Conservation (phyloP, 148 eudicot species). For the Fallopia convolvulus region DNA sequence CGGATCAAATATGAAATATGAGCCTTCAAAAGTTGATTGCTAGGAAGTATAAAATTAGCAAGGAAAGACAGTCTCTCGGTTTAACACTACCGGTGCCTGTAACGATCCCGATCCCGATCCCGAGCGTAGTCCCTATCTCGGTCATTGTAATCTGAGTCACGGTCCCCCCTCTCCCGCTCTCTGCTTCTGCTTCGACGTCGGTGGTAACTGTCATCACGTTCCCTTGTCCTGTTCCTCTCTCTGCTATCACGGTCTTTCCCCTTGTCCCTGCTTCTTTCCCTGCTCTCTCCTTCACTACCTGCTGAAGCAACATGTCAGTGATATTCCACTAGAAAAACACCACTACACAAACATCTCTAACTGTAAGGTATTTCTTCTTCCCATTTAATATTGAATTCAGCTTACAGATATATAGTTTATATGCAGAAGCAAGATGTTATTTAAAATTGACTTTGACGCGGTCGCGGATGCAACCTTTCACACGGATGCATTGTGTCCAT, state of each 20-base stretch:
- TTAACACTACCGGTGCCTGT: constrained; percentile 9
- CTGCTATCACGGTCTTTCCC: constrained; percentile 42
- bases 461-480: neutral
- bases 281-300: constrained; percentile 50
- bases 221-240: constrained; percentile 37
- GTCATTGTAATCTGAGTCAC: constrained; percentile 27
- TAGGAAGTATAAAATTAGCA: neutral
- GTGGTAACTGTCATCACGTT: constrained; percentile 30
- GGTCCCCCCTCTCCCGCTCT: constrained; percentile 50
- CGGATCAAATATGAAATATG: neutral
- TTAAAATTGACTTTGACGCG: neutral
- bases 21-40: neutral
- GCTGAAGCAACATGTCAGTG: constrained; percentile 20
- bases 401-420: neutral
- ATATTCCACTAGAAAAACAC: neutral
- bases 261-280: constrained; percentile 51
- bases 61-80: neutral
- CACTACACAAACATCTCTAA: neutral
- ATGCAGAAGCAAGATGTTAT: neutral
- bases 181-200: constrained; percentile 35
- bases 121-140: constrained; percentile 35
- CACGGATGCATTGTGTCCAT: neutral
- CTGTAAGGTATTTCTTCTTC: neutral
- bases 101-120: constrained; percentile 45
- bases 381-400: neutral